A percentile compares a stretch with the other conserved stretches of the same genome.
Conservation (phyloP, 2,329 filamentous ascomycete genomes). For the Colletotrichum tabaci region DNA sequence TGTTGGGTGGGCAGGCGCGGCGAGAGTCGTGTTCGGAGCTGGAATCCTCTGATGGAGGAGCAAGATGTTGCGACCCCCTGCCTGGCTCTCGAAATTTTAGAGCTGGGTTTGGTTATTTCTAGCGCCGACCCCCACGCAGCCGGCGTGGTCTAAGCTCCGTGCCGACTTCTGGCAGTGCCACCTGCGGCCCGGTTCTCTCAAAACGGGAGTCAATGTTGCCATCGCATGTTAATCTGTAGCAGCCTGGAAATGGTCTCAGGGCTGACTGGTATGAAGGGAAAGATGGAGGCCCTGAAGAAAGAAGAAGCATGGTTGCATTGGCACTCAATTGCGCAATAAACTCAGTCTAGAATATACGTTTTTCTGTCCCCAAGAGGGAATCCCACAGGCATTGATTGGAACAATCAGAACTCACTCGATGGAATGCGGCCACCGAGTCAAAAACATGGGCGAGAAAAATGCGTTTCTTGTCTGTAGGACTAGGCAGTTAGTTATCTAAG, state of each 20-base stretch:
- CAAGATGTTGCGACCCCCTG: not conserved
- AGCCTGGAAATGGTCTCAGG: not conserved
- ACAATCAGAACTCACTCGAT: not conserved
- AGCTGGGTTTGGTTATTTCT: slow-evolving; percentile 33
- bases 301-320: too few relatives aligned
- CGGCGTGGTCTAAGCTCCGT: slow-evolving; percentile 41
- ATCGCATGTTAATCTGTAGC: not conserved
- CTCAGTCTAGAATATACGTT: too few relatives aligned
- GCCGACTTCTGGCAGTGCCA: slow-evolving; percentile 32
- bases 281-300: too few relatives aligned
- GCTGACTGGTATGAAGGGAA: too few relatives aligned
- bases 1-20: slow-evolving; percentile 23
- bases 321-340: too few relatives aligned
- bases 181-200: not conserved
- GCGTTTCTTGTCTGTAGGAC: not conserved
- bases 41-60: slow-evolving; percentile 24
- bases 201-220: not conserved
- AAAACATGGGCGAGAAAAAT: not conserved
- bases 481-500: slow-evolving; percentile 6
- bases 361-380: not conserved
- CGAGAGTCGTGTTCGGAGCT: not conserved
- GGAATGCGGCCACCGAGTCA: too few relatives aligned
- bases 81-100: slow-evolving; percentile 32
- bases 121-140: slow-evolving; percentile 37
- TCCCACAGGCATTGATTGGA: not conserved